Evolutionary conservation across 23 red algal species (phyloP).

Genomic region (Gracilaria vermiculophylla): DNA sequence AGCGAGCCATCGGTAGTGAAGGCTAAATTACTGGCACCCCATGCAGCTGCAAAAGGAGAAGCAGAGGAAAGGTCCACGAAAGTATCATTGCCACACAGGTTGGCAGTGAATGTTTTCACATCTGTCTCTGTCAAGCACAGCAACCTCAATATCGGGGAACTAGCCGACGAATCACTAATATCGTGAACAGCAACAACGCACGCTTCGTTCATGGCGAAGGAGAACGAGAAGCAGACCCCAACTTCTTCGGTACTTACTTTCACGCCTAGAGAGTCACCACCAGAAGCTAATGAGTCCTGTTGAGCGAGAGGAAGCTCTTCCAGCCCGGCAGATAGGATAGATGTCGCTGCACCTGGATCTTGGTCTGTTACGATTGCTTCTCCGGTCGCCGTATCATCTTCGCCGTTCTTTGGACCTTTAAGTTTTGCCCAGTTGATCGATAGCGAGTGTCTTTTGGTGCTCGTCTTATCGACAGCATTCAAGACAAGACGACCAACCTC

Average conservation of each 20-base stretch:
- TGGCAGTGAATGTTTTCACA: slow-evolving; percentile 52
- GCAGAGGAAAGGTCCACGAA: slow-evolving; percentile 3
- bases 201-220: slow-evolving; percentile 31
- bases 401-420: background rate
- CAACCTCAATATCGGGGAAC: slow-evolving; percentile 34
- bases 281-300: background rate
- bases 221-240: slow-evolving; percentile 69
- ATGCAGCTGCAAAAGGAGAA: slow-evolving; percentile 24
- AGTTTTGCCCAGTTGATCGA: slow-evolving; percentile 31
- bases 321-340: slow-evolving; percentile 41
- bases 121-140: slow-evolving; percentile 63
- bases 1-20: slow-evolving; percentile 15
- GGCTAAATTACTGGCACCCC: slow-evolving; percentile 55
- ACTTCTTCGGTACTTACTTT: slow-evolving; percentile 57
- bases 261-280: slow-evolving; percentile 6
- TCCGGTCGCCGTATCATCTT: background rate
- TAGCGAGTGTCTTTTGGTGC: slow-evolving; percentile 9
- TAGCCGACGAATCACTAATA: background rate
- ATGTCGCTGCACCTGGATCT: slow-evolving; percentile 52
- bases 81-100: slow-evolving; percentile 34
- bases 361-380: slow-evolving; percentile 27
- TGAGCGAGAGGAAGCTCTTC: slow-evolving; percentile 54
- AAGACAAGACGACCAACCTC: slow-evolving; percentile 71
- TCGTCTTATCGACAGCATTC: background rate
- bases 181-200: slow-evolving; percentile 31